Base-by-base conservation (phyloP, 805 yeast species). In the Saccharomycopsis synnaedendra region DNA sequence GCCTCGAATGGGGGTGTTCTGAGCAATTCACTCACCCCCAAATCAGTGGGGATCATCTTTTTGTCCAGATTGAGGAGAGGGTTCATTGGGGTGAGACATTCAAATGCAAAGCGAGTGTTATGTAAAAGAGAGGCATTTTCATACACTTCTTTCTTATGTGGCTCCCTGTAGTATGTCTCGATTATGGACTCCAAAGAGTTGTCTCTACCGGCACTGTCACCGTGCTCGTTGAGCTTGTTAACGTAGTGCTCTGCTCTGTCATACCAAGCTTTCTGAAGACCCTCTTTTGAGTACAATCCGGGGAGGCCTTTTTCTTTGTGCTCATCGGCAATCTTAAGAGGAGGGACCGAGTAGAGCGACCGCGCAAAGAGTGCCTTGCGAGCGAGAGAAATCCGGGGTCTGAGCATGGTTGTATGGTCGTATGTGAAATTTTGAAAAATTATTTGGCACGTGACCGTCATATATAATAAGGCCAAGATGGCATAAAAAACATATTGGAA, bases 261-360 rank as follows among this genome's bases (percentile, higher is more conserved):
- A 52, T 63, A 69, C 76, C 80, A 78, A 3, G 75, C 70, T 49
- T 68, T 73, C 9, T 70, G 57, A n/a, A 78, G 57, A 6, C 79
- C 77, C 40, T 65, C 53, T 1, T 66, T 44, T 3, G 78, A 68
- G 48, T 73, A 66, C 3, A 79, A 60, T 3, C 84, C 84, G 1
- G 65, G 62, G 28, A 78, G 64, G 8, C 77, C 77, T 1, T 57
- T 33, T 3, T 59, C 56, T 50, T 57, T 55, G 39, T 56, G 54
- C 28, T 46, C 45, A 39, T 60, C 63, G 30, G 65, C 50, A 42
- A 46, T 44, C 32, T 53, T 44, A 31, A 59, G 48, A 11, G 44
- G 39, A 32, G 62, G 62, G 7, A 54, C 47, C 3, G 56, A 47
- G 30, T 49, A 44, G 33, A 52, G 32, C 11, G 45, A 43, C 46